Evolutionary conservation across 2,329 filamentous ascomycete genomes (phyloP).

Genomic region (Metarhizium humberi): DNA sequence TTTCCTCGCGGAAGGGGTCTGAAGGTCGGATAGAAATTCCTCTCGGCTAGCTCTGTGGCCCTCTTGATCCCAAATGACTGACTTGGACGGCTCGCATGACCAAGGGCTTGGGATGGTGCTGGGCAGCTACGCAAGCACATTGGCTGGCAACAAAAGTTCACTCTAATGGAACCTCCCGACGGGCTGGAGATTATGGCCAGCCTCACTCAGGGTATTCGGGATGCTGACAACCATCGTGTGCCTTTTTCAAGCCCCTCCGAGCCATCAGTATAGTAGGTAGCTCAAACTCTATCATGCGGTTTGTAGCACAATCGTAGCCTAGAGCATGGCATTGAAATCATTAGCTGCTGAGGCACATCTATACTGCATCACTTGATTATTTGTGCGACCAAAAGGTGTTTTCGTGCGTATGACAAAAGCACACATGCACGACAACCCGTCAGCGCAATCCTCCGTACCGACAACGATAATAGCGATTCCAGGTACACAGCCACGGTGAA

Average conservation of each 20-base stretch:
- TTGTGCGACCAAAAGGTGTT: not conserved
- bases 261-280: not conserved
- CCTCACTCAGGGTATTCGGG: no score
- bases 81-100: no score
- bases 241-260: no score
- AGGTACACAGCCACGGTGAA: not conserved
- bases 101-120: no score
- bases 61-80: no score
- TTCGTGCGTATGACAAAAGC: constrained; percentile 2
- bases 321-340: not conserved
- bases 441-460: not conserved
- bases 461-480: not conserved
- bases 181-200: no score
- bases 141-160: not conserved
- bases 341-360: not conserved
- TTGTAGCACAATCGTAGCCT: not conserved
- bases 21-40: no score
- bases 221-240: no score
- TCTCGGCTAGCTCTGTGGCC: no score
- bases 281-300: not conserved
- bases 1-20: no score
- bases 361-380: not conserved
- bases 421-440: not conserved
- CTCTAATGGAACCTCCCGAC: not conserved
- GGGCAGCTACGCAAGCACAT: not conserved